Conservation (phyloP, 768 basidiomycete species). For the Russula vinacea region DNA sequence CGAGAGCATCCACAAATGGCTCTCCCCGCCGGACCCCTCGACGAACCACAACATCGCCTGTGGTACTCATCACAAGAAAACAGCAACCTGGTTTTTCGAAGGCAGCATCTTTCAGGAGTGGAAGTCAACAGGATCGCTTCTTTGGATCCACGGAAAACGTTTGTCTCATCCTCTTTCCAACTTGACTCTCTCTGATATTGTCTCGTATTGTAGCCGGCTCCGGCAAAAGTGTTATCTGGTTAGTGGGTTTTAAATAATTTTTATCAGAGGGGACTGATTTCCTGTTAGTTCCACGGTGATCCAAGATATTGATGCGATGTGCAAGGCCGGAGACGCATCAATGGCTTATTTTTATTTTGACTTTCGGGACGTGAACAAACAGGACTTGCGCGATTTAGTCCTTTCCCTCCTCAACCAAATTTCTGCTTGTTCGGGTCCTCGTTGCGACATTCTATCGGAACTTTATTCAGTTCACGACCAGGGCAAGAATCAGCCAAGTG, state of each 20-base stretch:
- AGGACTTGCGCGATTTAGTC: background rate
- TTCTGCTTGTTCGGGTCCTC: background rate
- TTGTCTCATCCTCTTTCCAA: background rate
- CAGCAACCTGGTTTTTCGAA: background rate
- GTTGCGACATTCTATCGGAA: background rate
- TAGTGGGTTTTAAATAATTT: background rate
- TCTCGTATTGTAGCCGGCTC: background rate
- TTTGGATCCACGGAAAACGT: slow-evolving; percentile 7
- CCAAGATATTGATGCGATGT: background rate
- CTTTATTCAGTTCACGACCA: background rate
- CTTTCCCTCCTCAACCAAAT: background rate
- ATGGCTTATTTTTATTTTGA: background rate
- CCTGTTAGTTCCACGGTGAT: background rate
- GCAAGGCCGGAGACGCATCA: background rate
- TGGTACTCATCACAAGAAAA: background rate
- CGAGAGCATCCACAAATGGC: background rate
- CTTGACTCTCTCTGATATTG: background rate
- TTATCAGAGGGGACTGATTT: background rate
- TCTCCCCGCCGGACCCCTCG: slow-evolving; percentile 2
- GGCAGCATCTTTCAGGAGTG: background rate
- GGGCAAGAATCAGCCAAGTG: background rate
- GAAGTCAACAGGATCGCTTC: background rate
- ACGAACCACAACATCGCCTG: slow-evolving; percentile 1
- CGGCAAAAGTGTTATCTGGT: slow-evolving; percentile 1
- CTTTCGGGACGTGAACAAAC: background rate